phyloP scores from a whole-genome alignment of 1,284 basidiomycete species.

The Malassezia yamatoensis region DNA sequence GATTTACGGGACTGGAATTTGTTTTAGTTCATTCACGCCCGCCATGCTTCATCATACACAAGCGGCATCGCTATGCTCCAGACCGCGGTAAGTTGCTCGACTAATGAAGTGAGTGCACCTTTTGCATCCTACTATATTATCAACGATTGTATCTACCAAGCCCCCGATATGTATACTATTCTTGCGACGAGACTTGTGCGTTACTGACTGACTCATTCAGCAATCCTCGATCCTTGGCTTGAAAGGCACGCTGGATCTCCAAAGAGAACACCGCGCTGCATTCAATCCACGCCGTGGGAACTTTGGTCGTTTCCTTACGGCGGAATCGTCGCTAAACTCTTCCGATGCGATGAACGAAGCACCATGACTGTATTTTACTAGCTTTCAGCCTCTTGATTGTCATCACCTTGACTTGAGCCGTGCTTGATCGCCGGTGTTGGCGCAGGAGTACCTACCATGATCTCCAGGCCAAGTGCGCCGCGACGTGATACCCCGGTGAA shows the following conservation, averaged over 20 bases:
- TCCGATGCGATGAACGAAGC: not conserved
- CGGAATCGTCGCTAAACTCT: not conserved
- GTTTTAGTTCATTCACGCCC: slow-evolving; percentile 28
- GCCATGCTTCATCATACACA: slow-evolving; percentile 35
- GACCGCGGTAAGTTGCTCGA: not conserved
- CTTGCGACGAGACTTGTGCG: slow-evolving; percentile 31
- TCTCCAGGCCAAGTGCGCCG: slow-evolving; percentile 26
- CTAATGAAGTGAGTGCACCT: slow-evolving; percentile 11
- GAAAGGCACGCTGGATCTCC: slow-evolving; percentile 18
- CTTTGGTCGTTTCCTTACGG: slow-evolving; percentile 28
- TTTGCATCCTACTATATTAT: slow-evolving; percentile 38
- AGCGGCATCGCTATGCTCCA: slow-evolving; percentile 15
- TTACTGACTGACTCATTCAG: slow-evolving; percentile 7
- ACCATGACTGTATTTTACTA: not conserved
- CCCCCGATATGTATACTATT: slow-evolving; percentile 37
- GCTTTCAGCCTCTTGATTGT: too few relatives aligned
- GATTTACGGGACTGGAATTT: slow-evolving; percentile 39
- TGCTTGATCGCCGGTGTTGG: not conserved
- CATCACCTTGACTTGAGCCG: too few relatives aligned
- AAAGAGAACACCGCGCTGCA: slow-evolving; percentile 21
- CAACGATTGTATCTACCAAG: slow-evolving; percentile 37
- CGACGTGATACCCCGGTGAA: slow-evolving; percentile 26
- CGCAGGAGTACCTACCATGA: slow-evolving; percentile 26
- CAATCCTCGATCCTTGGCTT: slow-evolving; percentile 34
- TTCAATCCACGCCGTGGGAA: slow-evolving; percentile 37